These are phyloP conservation scores for Thymus mandschuricus DNA, from an alignment of 257 asterid species.

Conservation along the genomic window DNA sequence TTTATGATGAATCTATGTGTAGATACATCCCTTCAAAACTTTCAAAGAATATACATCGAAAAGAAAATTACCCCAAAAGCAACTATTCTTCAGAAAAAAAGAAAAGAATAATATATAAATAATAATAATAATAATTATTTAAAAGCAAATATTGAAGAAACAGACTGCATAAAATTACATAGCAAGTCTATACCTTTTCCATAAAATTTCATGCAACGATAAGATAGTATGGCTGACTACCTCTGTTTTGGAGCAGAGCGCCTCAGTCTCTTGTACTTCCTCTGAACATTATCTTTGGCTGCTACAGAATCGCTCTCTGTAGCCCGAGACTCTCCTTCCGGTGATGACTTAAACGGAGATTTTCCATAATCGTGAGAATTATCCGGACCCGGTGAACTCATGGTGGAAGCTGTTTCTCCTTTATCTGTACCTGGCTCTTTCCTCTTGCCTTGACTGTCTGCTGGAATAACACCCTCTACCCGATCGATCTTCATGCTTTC, in stretches of 20 bases:
- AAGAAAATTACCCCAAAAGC: not conserved
- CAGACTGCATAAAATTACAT: slow-evolving; percentile 6
- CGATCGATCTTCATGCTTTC: slow-evolving; percentile 33
- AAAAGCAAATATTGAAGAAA: slow-evolving; percentile 4
- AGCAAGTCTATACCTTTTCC: not conserved
- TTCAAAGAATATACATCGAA: slow-evolving; percentile 5
- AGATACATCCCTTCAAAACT: not conserved
- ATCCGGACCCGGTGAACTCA: slow-evolving; percentile 27
- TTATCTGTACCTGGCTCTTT: slow-evolving; percentile 32
- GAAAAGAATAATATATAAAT: no score
- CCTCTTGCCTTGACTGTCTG: slow-evolving; percentile 39
- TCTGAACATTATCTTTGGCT: slow-evolving; percentile 43
- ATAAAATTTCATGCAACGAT: not conserved
- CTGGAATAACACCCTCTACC: slow-evolving; percentile 19
- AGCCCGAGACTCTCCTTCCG: slow-evolving; percentile 33
- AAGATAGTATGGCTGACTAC: not conserved
- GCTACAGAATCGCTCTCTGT: slow-evolving; percentile 23
- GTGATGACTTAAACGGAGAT: slow-evolving; percentile 28
- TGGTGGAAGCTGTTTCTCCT: slow-evolving; percentile 14
- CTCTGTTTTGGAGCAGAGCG: slow-evolving; percentile 36
- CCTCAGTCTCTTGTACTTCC: slow-evolving; percentile 53
- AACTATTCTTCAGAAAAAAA: not conserved
- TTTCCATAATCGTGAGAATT: slow-evolving; percentile 30
- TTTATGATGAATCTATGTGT: no score
- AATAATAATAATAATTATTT: not conserved